Conservation (phyloP, 225 moss, liverwort and hornwort species). For the Ulota crispa region DNA sequence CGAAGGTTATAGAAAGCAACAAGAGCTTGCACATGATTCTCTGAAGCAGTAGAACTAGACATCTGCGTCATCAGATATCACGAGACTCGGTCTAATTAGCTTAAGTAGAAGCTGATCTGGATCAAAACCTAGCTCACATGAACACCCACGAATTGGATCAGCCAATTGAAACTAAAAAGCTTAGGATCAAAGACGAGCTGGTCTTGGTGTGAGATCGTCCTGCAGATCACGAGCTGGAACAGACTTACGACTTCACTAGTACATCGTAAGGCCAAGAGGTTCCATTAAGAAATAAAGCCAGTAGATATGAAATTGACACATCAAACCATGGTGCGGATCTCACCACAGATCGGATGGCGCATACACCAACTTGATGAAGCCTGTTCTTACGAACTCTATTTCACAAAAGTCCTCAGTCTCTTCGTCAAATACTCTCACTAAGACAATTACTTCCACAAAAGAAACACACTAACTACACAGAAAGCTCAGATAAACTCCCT, state of each 20-base stretch:
- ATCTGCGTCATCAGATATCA: neutral
- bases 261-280: neutral
- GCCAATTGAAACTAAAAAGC: conserved; percentile 16
- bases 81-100: neutral
- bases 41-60: neutral
- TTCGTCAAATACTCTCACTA: neutral
- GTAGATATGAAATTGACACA: neutral
- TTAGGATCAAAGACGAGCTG: neutral
- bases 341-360: conserved; percentile 38
- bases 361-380: neutral
- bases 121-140: neutral
- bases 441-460: neutral
- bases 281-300: neutral
- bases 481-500: neutral
- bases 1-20: neutral
- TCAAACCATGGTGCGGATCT: conserved; percentile 19
- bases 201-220: neutral
- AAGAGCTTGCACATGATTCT: too few species aligned
- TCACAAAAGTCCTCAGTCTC: conserved; percentile 6
- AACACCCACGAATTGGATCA: neutral
- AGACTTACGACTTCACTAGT: neutral
- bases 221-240: neutral
- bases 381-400: neutral
- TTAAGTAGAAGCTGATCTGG: conserved; percentile 10
- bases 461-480: neutral